phyloP scores from a whole-genome alignment of 768 basidiomycete species.

The Suillus subalutaceus region DNA sequence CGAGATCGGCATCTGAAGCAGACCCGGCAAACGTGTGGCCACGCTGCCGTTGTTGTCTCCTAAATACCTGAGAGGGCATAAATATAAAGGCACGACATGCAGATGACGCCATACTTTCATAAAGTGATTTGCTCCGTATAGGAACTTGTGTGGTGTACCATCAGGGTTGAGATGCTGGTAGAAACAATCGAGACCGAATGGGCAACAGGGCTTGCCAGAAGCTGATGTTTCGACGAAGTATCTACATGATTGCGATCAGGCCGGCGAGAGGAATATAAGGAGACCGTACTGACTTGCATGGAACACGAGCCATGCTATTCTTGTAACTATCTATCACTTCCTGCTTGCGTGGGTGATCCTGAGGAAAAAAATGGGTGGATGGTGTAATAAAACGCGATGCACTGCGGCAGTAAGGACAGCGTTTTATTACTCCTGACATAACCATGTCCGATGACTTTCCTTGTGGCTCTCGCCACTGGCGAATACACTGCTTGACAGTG shows the following conservation, averaged over 20 bases:
- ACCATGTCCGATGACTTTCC: constrained; percentile 54
- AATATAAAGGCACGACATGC: constrained; percentile 39
- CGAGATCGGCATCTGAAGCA: constrained; percentile 32
- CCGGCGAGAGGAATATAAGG: background rate
- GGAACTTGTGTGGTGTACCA: constrained; percentile 61
- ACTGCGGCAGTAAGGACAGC: constrained; percentile 77
- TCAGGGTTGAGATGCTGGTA: constrained; percentile 72
- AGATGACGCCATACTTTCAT: constrained; percentile 48
- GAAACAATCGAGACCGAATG: constrained; percentile 82
- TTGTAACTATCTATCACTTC: constrained; percentile 60
- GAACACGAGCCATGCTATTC: constrained; percentile 69
- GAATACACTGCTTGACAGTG: constrained; percentile 60
- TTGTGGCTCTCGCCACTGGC: constrained; percentile 70
- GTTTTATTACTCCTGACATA: constrained; percentile 65
- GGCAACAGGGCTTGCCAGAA: constrained; percentile 58
- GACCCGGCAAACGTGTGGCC: constrained; percentile 14
- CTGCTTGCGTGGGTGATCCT: constrained; percentile 55
- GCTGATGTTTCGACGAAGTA: constrained; percentile 61
- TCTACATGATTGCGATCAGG: constrained; percentile 35
- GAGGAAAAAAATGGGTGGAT: constrained; percentile 66
- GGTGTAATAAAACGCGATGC: constrained; percentile 72
- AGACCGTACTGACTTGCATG: constrained; percentile 57
- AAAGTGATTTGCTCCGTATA: constrained; percentile 53
- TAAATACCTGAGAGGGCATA: constrained; percentile 29
- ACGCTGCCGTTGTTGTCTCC: constrained; percentile 24